Percentiles rank a stretch among this genome's conserved stretches.
These are phyloP conservation scores for Hypoxylon sp. DNA, from an alignment of 2,329 filamentous ascomycete species.

Conservation along the genomic window DNA sequence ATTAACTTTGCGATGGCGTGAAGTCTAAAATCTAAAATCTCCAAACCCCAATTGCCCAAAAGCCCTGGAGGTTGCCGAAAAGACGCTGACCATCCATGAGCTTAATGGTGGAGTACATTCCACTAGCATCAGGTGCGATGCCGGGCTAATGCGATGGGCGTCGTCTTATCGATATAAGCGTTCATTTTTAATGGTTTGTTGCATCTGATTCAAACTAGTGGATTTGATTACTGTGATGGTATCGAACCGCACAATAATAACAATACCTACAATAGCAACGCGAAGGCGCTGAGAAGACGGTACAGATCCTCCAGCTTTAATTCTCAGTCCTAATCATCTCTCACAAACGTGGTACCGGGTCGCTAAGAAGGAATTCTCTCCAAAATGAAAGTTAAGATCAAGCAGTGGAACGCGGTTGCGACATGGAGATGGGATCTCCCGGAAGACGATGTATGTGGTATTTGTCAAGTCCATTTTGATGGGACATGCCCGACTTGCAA, in stretches of 20 bases:
- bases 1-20: conserved; percentile 28
- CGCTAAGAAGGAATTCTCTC: conserved; percentile 8
- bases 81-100: conserved; percentile 28
- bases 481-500: conserved; percentile 98
- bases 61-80: conserved; percentile 22
- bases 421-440: conserved; percentile 99
- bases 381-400: conserved; percentile 94
- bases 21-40: conserved; percentile 35
- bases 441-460: conserved; percentile 97
- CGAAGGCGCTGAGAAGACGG: conserved; percentile 5
- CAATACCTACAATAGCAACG: conserved; percentile 8
- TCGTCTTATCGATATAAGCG: conserved; percentile 22
- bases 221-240: conserved; percentile 16
- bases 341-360: background rate
- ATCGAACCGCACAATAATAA: conserved; percentile 12
- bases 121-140: conserved; percentile 32
- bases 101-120: conserved; percentile 40
- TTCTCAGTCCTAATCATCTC: background rate
- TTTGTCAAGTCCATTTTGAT: conserved; percentile 98
- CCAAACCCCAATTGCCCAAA: conserved; percentile 29
- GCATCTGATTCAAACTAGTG: conserved; percentile 12
- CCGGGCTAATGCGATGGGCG: conserved; percentile 18
- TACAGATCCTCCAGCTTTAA: conserved; percentile 4
- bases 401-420: conserved; percentile 92
- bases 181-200: conserved; percentile 19